A percentile compares a stretch with the other conserved stretches of the same genome.
Evolutionary conservation across 2,329 filamentous ascomycete species (phyloP).

Genomic region (Dryadomyces quercivorus): DNA sequence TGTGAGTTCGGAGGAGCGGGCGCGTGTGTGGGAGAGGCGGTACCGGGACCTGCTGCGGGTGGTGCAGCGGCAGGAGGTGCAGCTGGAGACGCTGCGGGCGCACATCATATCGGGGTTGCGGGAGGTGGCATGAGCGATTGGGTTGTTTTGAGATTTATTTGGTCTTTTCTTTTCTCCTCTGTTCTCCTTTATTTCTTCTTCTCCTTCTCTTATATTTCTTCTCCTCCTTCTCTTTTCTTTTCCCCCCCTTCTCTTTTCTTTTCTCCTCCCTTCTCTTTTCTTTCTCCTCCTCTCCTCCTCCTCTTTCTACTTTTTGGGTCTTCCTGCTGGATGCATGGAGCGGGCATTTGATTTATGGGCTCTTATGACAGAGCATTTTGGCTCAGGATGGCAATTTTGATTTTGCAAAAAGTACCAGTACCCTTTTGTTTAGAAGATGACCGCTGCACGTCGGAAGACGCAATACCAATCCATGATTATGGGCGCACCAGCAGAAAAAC

Average conservation of each 20-base stretch:
- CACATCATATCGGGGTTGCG: constrained; percentile 28
- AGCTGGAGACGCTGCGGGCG: constrained; percentile 30
- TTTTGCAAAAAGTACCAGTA: too few species aligned
- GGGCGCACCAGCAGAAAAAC: too few species aligned
- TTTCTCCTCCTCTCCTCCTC: background rate
- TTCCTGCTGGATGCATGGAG: background rate
- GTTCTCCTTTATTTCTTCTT: too few species aligned
- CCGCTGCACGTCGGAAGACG: too few species aligned
- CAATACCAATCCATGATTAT: too few species aligned
- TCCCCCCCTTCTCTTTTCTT: too few species aligned
- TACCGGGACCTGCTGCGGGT: constrained; percentile 47
- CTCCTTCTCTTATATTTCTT: background rate
- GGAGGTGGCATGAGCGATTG: background rate
- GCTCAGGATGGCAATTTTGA: too few species aligned
- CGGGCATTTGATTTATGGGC: too few species aligned
- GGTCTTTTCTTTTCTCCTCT: background rate
- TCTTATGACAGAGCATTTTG: too few species aligned
- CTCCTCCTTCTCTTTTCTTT: background rate
- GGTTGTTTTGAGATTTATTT: background rate
- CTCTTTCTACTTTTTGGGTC: background rate
- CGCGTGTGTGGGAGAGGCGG: constrained; percentile 36
- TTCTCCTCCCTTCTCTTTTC: background rate
- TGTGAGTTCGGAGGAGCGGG: background rate
- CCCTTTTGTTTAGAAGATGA: too few species aligned
- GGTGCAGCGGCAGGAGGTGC: constrained; percentile 45